Evolutionary conservation across 352 stramenopile genomes (phyloP), one percentile per base, ranked within the genome.

Genomic region (Phytopythium sindhum): DNA sequence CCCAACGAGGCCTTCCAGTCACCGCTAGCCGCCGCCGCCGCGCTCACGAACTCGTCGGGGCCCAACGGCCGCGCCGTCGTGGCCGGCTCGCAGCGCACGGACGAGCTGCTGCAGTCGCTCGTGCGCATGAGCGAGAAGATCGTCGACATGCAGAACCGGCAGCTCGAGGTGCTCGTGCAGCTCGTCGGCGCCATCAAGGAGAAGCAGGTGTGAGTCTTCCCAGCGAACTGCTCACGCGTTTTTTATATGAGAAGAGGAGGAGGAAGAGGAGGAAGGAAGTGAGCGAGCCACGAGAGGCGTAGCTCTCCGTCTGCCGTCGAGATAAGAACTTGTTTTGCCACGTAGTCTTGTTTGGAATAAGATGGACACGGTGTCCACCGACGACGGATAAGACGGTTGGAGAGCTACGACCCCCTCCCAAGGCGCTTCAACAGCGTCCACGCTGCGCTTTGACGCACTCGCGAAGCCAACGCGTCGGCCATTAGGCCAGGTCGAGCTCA

Each of bases 401-500:
- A 14, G 33, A 39, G 33, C 33, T 39, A n/a, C n/a, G n/a, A n/a
- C n/a, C n/a, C n/a, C n/a, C n/a, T n/a, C n/a, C n/a, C n/a, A n/a
- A n/a, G n/a, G n/a, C n/a, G n/a, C n/a, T n/a, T n/a, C n/a, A n/a
- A n/a, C n/a, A n/a, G n/a, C n/a, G n/a, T n/a, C n/a, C n/a, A n/a
- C n/a, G n/a, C n/a, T n/a, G n/a, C n/a, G n/a, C n/a, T n/a, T n/a
- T n/a, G n/a, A n/a, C n/a, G n/a, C n/a, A n/a, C n/a, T n/a, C n/a
- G n/a, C n/a, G n/a, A n/a, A n/a, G n/a, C n/a, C n/a, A n/a, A n/a
- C n/a, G n/a, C n/a, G 17, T 17, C 39, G 17, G 17, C 12, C 2
- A 2, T n/a, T 76, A 81, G n/a, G 78, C 74, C 64, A 86, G 68
- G 12, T 79, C 69, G 29, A 88, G 80, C 52, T 89, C 77, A 31